These are phyloP conservation scores for Fusarium torulosum DNA, from an alignment of 2,329 filamentous ascomycete genomes.

Conservation along the genomic window DNA sequence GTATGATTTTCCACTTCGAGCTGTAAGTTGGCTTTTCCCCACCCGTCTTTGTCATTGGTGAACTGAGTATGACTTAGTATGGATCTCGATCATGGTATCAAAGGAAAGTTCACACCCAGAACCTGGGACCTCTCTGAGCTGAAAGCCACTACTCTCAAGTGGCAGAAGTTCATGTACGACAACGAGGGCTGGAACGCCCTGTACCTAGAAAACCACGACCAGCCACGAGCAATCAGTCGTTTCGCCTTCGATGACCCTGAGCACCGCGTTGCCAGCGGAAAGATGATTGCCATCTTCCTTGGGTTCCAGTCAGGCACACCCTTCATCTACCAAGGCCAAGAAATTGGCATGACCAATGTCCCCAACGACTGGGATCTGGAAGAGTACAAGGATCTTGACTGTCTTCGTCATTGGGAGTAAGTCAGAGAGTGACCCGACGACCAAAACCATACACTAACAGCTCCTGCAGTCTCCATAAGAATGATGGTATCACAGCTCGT, in stretches of 20 bases:
- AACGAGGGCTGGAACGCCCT: slow-evolving; percentile 74
- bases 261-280: slow-evolving; percentile 64
- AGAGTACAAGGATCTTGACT: slow-evolving; percentile 77
- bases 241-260: slow-evolving; percentile 65
- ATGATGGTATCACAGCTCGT: slow-evolving; percentile 56
- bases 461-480: slow-evolving; percentile 52
- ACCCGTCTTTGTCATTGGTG: not conserved
- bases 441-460: slow-evolving; percentile 5
- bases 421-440: slow-evolving; percentile 15
- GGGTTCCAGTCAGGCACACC: slow-evolving; percentile 71
- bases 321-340: slow-evolving; percentile 78
- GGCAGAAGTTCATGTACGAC: slow-evolving; percentile 70
- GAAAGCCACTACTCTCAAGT: slow-evolving; percentile 66
- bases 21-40: slow-evolving; percentile 55
- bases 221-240: slow-evolving; percentile 69
- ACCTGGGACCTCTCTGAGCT: slow-evolving; percentile 64
- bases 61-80: slow-evolving; percentile 52
- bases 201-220: slow-evolving; percentile 76
- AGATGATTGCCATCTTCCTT: slow-evolving; percentile 70
- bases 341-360: slow-evolving; percentile 75
- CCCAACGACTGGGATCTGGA: slow-evolving; percentile 70
- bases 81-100: slow-evolving; percentile 61
- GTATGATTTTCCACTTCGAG: slow-evolving; percentile 82
- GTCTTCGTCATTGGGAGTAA: slow-evolving; percentile 64
- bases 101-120: slow-evolving; percentile 58